These are phyloP conservation scores for Lasiodiplodia sp. DNA, from an alignment of 2,329 filamentous ascomycete genomes.

Conservation along the genomic window DNA sequence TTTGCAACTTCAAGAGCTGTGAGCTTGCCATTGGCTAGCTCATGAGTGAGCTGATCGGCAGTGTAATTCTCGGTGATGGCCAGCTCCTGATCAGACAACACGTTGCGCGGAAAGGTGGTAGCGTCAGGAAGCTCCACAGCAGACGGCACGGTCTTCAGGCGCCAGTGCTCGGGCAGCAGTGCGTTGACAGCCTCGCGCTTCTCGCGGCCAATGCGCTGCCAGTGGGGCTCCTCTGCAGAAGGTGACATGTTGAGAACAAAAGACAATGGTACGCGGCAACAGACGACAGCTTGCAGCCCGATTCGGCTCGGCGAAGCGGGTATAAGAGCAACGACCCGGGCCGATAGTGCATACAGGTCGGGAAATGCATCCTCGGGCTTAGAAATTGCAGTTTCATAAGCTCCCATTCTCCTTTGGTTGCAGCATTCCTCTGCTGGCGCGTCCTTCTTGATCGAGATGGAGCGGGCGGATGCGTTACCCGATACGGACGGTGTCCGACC, in stretches of 20 bases:
- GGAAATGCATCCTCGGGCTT: slow-evolving; percentile 9
- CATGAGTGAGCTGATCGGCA: slow-evolving; percentile 37
- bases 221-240: slow-evolving; percentile 39
- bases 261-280: not conserved
- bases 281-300: no score
- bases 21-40: slow-evolving; percentile 58
- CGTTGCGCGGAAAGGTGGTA: slow-evolving; percentile 44
- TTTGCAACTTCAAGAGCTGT: slow-evolving; percentile 62
- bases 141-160: slow-evolving; percentile 56
- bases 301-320: not conserved
- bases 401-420: not conserved
- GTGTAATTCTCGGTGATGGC: slow-evolving; percentile 64
- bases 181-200: slow-evolving; percentile 63
- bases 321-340: not conserved
- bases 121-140: slow-evolving; percentile 60
- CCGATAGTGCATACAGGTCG: not conserved
- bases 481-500: not conserved
- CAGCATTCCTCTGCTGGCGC: not conserved
- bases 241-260: not conserved
- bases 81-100: slow-evolving; percentile 60
- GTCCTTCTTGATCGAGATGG: no score
- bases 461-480: not conserved
- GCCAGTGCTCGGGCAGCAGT: slow-evolving; percentile 66
- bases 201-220: slow-evolving; percentile 58
- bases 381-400: not conserved